phyloP scores from a whole-genome alignment of 2,329 filamentous ascomycete species.

The Monilinia vaccinii-corymbosi region DNA sequence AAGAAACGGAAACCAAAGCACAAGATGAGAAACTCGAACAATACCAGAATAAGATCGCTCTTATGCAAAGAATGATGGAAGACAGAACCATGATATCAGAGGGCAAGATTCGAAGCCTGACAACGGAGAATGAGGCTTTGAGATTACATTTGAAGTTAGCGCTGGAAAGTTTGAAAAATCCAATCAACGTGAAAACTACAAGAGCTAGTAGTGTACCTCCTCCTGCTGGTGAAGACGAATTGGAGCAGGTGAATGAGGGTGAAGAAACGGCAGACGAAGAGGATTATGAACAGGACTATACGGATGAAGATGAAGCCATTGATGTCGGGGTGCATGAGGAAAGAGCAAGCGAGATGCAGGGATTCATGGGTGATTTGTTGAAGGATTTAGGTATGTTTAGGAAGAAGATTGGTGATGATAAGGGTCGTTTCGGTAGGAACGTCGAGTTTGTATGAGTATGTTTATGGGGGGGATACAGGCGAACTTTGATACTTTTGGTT shows the following conservation, averaged over 20 bases:
- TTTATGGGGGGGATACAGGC: not conserved
- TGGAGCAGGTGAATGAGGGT: slow-evolving; percentile 23
- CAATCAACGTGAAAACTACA: slow-evolving; percentile 51
- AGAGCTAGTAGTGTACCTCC: slow-evolving; percentile 19
- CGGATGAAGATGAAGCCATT: slow-evolving; percentile 51
- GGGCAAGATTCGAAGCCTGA: slow-evolving; percentile 83
- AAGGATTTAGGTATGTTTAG: slow-evolving; percentile 73
- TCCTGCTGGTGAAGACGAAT: slow-evolving; percentile 15
- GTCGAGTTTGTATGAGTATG: not conserved
- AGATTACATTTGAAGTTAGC: slow-evolving; percentile 82
- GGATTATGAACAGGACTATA: slow-evolving; percentile 31
- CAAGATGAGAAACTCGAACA: slow-evolving; percentile 83
- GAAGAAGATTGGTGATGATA: slow-evolving; percentile 78
- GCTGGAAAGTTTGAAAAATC: slow-evolving; percentile 79
- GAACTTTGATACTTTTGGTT: not conserved
- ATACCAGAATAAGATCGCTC: slow-evolving; percentile 82
- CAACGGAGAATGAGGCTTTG: slow-evolving; percentile 84
- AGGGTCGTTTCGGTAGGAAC: slow-evolving; percentile 46
- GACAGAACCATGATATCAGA: slow-evolving; percentile 84
- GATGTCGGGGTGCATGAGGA: slow-evolving; percentile 42
- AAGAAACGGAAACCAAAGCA: slow-evolving; percentile 59
- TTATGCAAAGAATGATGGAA: slow-evolving; percentile 94
- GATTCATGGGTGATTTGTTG: slow-evolving; percentile 76
- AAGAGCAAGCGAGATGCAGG: slow-evolving; percentile 59
- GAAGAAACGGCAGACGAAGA: slow-evolving; percentile 9